Conservation (phyloP, 306 rosid species). For the Citrullus amarus region DNA sequence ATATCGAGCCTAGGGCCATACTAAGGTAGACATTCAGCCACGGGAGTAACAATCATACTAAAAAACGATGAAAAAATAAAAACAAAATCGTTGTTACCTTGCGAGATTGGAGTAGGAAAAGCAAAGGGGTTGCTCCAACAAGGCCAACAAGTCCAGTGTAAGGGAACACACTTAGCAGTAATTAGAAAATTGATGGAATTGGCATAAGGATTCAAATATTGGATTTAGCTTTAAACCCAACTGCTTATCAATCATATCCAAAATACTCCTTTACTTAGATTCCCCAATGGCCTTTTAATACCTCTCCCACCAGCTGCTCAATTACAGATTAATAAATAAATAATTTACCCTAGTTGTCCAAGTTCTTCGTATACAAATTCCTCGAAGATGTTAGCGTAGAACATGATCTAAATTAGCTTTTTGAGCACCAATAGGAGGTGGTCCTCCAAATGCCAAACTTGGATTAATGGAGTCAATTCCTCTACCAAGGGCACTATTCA, state of each 20-base stretch:
- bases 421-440: constrained; percentile 17
- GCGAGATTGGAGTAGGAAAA: not conserved
- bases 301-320: constrained; percentile 8
- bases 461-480: constrained; percentile 7
- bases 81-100: not conserved
- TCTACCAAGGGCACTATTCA: not conserved
- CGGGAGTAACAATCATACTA: no score
- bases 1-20: no score
- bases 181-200: constrained; percentile 15
- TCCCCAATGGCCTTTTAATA: constrained; percentile 17
- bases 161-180: constrained; percentile 14
- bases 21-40: no score
- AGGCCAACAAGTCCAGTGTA: constrained; percentile 20
- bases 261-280: constrained; percentile 13
- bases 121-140: constrained; percentile 19
- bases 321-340: no score
- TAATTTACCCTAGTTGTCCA: constrained; percentile 23
- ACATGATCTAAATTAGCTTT: constrained; percentile 17
- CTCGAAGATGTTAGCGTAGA: not conserved
- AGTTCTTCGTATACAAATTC: constrained; percentile 29
- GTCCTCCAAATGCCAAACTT: constrained; percentile 12
- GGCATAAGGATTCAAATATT: constrained; percentile 22
- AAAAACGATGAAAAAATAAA: no score
- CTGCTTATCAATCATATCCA: constrained; percentile 8
- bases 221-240: constrained; percentile 1